Conservation (phyloP, 768 basidiomycete species). For the Russula vinacea region DNA sequence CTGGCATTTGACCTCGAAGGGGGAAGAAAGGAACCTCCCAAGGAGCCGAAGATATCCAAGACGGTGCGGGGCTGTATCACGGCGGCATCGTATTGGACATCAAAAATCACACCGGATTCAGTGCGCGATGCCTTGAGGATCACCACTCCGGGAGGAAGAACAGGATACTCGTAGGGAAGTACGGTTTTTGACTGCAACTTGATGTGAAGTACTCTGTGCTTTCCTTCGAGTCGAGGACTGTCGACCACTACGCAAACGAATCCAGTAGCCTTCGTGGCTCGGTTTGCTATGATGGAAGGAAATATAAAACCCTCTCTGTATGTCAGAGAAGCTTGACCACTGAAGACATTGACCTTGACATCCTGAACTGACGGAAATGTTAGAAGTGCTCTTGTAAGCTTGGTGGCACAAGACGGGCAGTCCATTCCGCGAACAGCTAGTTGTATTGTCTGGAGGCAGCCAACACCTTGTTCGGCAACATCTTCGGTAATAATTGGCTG, state of each 20-base stretch:
- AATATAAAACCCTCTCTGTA: constrained; percentile 23
- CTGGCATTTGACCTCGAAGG: constrained; percentile 31
- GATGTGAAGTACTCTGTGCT: constrained; percentile 19
- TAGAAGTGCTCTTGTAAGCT: constrained; percentile 19
- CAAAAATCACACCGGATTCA: constrained; percentile 3
- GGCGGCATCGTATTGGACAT: constrained; percentile 32
- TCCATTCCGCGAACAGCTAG: constrained; percentile 26
- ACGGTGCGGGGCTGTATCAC: constrained; percentile 38
- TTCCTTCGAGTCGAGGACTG: constrained; percentile 10
- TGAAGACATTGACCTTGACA: constrained; percentile 24
- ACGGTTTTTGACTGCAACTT: not conserved
- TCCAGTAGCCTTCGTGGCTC: constrained; percentile 21
- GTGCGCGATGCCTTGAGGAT: constrained; percentile 6
- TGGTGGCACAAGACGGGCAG: constrained; percentile 22
- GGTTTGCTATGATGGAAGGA: constrained; percentile 16
- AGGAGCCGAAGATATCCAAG: constrained; percentile 32
- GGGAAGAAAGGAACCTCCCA: constrained; percentile 33
- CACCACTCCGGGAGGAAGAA: constrained; percentile 16
- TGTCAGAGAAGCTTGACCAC: constrained; percentile 22
- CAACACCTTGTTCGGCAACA: constrained; percentile 13
- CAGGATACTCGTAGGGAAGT: not conserved
- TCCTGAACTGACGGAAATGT: constrained; percentile 24
- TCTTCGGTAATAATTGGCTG: not conserved
- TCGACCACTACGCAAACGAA: constrained; percentile 13
- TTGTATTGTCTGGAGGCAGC: not conserved